Evolutionary conservation across 139 green algal species (phyloP).

Genomic region (Tetradesmus obliquus): DNA sequence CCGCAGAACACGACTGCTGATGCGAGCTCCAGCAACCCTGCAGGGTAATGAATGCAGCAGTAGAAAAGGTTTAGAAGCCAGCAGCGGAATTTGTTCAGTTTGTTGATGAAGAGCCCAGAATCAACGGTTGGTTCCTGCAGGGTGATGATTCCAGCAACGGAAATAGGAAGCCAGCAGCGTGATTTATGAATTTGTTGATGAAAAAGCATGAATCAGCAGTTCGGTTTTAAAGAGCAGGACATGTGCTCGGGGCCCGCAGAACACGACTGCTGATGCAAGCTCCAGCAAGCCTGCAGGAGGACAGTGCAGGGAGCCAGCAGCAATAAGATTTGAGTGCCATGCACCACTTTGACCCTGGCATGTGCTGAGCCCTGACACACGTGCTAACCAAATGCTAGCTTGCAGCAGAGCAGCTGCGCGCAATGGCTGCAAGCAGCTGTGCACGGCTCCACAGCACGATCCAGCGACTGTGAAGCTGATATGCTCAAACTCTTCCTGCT

Average conservation of each 20-base stretch:
- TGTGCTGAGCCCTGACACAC: not conserved
- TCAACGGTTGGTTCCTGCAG: not conserved
- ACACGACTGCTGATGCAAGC: constrained; percentile 11
- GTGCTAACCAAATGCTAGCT: not conserved
- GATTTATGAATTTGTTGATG: not conserved
- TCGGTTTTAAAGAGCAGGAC: no score
- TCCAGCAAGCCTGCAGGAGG: constrained; percentile 7
- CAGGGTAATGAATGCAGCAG: not conserved
- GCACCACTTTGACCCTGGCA: not conserved
- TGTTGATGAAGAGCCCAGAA: not conserved
- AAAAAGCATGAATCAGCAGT: not conserved
- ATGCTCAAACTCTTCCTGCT: no score
- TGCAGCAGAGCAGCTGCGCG: not conserved
- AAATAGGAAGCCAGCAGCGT: not conserved
- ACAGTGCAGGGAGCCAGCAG: not conserved
- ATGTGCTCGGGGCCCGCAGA: constrained; percentile 4
- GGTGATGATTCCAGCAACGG: not conserved
- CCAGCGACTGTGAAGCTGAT: no score
- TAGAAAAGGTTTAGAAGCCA: not conserved
- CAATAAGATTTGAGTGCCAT: no score
- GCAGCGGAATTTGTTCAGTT: not conserved
- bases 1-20: constrained; percentile 35
- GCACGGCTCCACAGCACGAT: no score
- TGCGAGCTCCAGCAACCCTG: constrained; percentile 39
- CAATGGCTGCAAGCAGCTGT: not conserved